Evolutionary conservation across 2,329 filamentous ascomycete species (phyloP).

Genomic region (Peltaster fructicola): DNA sequence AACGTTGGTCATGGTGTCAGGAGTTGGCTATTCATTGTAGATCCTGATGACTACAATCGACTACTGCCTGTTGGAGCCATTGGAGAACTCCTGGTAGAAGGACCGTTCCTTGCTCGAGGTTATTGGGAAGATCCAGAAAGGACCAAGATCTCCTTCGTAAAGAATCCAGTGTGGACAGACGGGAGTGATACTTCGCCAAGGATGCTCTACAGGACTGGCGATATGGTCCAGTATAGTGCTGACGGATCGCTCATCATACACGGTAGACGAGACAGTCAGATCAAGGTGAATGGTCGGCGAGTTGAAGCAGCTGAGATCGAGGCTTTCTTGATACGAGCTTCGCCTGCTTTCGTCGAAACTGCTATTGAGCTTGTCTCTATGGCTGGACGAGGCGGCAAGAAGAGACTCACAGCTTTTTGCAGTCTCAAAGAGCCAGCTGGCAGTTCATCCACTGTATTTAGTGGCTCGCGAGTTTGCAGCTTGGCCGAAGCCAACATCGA

Average conservation of each 20-base stretch:
- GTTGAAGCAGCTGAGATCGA: conserved; percentile 11
- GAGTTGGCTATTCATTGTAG: conserved; percentile 2
- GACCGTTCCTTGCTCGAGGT: conserved; percentile 24
- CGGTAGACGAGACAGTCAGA: conserved; percentile 9
- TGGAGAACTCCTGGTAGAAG: conserved; percentile 29
- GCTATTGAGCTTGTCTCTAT: no score
- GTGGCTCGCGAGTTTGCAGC: no score
- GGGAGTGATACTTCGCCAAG: conserved; percentile 2
- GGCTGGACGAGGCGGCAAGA: no score
- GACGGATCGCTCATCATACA: conserved; percentile 10
- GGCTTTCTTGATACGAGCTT: no score
- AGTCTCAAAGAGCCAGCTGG: no score
- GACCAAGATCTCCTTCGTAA: conserved; percentile 16
- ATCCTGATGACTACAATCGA: conserved; percentile 3
- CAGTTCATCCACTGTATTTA: no score
- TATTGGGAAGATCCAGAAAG: conserved; percentile 20
- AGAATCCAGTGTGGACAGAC: conserved; percentile 3
- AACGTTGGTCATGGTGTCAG: conserved; percentile 2
- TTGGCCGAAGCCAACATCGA: no score
- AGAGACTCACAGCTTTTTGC: no score
- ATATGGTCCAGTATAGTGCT: conserved; percentile 9
- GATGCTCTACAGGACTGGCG: conserved; percentile 10
- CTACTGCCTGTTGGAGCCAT: conserved; percentile 5
- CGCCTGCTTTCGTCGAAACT: no score
- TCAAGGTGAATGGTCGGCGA: conserved; percentile 10